Percentiles rank a stretch among this genome's conserved stretches.
phyloP scores from a whole-genome alignment of 106 monocot genomes.

The Xerophyta viscosa region DNA sequence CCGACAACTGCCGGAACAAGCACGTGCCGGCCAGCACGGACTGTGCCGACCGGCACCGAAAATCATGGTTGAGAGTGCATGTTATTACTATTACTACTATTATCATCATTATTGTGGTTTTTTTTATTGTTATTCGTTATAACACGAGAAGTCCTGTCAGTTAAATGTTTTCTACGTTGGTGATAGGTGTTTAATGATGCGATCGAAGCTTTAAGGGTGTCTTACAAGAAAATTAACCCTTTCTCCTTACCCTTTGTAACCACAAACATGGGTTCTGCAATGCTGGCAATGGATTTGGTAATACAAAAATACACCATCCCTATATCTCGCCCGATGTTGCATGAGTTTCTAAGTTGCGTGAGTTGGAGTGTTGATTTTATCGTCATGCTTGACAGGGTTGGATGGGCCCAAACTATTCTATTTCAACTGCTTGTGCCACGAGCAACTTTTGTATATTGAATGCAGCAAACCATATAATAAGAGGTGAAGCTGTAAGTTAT shows the following conservation, averaged over 20 bases:
- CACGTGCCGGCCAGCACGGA: too few species aligned
- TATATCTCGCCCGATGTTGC: neutral
- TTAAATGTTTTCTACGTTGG: too few species aligned
- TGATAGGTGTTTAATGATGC: slow-evolving; percentile 84
- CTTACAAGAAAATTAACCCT: slow-evolving; percentile 80
- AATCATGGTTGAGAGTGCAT: too few species aligned
- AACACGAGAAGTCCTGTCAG: too few species aligned
- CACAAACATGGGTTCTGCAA: slow-evolving; percentile 84
- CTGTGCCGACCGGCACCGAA: too few species aligned
- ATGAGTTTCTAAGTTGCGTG: neutral
- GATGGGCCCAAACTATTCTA: slow-evolving; percentile 82
- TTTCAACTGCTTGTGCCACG: slow-evolving; percentile 74
- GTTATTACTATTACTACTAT: too few species aligned
- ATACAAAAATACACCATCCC: neutral
- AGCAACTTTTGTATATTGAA: slow-evolving; percentile 76
- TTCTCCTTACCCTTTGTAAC: slow-evolving; percentile 85
- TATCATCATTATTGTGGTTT: too few species aligned
- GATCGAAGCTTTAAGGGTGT: slow-evolving; percentile 71
- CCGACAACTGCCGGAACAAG: too few species aligned
- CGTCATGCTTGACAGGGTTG: slow-evolving; percentile 36
- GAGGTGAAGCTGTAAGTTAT: slow-evolving; percentile 65
- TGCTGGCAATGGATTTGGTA: slow-evolving; percentile 88
- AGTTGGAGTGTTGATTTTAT: too few species aligned
- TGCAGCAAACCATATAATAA: slow-evolving; percentile 69
- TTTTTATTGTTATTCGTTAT: too few species aligned